These are phyloP conservation scores for Sporothrix luriei DNA, from an alignment of 2,329 filamentous ascomycete species.

Conservation along the genomic window DNA sequence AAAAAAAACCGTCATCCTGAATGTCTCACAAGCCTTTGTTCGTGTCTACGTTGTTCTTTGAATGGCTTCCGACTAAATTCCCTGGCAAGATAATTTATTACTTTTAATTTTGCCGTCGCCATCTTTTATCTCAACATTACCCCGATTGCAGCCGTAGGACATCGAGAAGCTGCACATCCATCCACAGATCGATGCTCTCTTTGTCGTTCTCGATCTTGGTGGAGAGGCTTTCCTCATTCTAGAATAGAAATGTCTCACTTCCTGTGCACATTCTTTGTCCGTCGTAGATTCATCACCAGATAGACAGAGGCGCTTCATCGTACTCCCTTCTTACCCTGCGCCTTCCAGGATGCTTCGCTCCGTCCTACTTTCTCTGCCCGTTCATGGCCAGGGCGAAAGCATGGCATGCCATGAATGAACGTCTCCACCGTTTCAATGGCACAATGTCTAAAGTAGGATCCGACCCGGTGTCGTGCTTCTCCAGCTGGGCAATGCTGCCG, in stretches of 20 bases:
- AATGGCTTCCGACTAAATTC: no score
- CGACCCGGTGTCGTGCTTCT: slow-evolving; percentile 1
- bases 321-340: slow-evolving; percentile 7
- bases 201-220: not conserved
- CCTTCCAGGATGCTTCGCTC: not conserved
- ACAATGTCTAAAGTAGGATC: slow-evolving; percentile 3
- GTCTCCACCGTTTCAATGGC: slow-evolving; percentile 6
- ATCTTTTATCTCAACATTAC: slow-evolving; percentile 2
- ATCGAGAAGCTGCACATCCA: not conserved
- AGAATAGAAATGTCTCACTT: slow-evolving; percentile 10
- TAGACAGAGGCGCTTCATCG: slow-evolving; percentile 10
- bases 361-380: slow-evolving; percentile 11
- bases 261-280: not conserved
- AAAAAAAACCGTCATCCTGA: not conserved
- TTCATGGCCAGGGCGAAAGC: not conserved
- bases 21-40: not conserved
- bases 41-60: not conserved
- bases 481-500: not conserved
- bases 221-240: not conserved
- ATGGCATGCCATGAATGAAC: slow-evolving; percentile 25
- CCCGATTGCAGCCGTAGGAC: not conserved
- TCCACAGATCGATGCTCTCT: not conserved
- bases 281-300: slow-evolving; percentile 9
- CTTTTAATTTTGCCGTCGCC: not conserved
- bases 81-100: no score